These are phyloP conservation scores for Ophiostoma sp. DNA, from an alignment of 2,329 filamentous ascomycete species.

Conservation along the genomic window DNA sequence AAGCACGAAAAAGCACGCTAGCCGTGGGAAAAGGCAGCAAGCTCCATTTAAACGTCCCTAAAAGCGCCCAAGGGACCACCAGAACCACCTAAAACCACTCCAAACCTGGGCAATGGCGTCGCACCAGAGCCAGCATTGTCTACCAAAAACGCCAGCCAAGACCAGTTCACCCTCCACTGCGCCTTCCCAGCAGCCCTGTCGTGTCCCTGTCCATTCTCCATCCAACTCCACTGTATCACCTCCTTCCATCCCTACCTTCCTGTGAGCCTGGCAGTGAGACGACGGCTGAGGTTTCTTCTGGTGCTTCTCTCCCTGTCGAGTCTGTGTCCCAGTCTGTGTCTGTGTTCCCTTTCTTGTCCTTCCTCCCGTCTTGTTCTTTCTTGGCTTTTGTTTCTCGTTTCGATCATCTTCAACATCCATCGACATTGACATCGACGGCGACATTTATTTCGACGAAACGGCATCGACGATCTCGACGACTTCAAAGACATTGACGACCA, in stretches of 20 bases:
- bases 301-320: neutral
- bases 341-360: neutral
- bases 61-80: neutral
- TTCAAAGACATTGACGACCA: neutral
- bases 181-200: neutral
- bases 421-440: neutral
- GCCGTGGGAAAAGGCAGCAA: neutral
- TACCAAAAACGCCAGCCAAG: constrained; percentile 10
- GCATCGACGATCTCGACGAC: neutral
- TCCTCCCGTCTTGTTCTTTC: neutral
- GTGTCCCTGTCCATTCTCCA: neutral
- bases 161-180: neutral
- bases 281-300: neutral
- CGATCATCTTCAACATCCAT: neutral
- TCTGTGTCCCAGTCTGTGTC: neutral
- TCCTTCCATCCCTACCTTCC: neutral
- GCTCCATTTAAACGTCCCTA: neutral
- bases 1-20: neutral
- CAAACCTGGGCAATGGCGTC: neutral
- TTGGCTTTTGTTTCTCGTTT: neutral
- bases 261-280: neutral
- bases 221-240: constrained; percentile 1
- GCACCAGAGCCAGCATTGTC: neutral
- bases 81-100: neutral
- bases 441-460: neutral